phyloP scores from a whole-genome alignment of 352 stramenopile genomes.

The Phytopythium delawarense region DNA sequence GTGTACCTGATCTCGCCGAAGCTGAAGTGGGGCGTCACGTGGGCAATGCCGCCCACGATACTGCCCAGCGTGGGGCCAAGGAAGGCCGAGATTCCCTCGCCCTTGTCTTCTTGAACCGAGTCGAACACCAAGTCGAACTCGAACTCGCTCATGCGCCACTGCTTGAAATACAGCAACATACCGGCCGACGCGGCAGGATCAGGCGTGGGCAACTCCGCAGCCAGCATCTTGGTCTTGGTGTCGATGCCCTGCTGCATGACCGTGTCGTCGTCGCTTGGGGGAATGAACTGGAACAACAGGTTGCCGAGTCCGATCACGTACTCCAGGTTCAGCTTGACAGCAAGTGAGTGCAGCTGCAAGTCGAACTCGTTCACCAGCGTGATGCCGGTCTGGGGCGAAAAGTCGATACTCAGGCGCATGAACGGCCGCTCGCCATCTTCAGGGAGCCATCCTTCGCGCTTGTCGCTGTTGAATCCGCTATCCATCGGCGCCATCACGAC shows the following conservation, averaged over 20 bases:
- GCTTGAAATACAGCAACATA: conserved; percentile 83
- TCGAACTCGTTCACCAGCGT: conserved; percentile 79
- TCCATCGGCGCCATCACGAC: conserved; percentile 77
- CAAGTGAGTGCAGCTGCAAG: conserved; percentile 60
- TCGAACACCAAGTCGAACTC: conserved; percentile 84
- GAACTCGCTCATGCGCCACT: conserved; percentile 61
- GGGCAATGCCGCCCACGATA: conserved; percentile 84
- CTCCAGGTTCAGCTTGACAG: conserved; percentile 77
- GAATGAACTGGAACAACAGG: conserved; percentile 71
- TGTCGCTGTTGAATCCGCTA: conserved; percentile 85
- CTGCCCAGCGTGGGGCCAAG: conserved; percentile 79
- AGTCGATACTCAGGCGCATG: conserved; percentile 62
- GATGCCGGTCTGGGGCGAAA: conserved; percentile 59
- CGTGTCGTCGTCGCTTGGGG: conserved; percentile 59
- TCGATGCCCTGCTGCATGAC: conserved; percentile 57
- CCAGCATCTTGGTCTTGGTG: conserved; percentile 53
- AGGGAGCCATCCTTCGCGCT: conserved; percentile 80
- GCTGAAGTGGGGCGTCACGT: conserved; percentile 79
- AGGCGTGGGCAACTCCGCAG: conserved; percentile 44
- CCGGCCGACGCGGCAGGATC: conserved; percentile 41
- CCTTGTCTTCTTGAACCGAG: conserved; percentile 70
- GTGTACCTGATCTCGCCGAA: conserved; percentile 69
- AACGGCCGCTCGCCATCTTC: conserved; percentile 71
- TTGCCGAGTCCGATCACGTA: conserved; percentile 73
- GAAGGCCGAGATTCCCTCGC: conserved; percentile 77